These are phyloP conservation scores for Colletotrichum orchidophilum DNA, from an alignment of 2,329 filamentous ascomycete species.

Conservation along the genomic window DNA sequence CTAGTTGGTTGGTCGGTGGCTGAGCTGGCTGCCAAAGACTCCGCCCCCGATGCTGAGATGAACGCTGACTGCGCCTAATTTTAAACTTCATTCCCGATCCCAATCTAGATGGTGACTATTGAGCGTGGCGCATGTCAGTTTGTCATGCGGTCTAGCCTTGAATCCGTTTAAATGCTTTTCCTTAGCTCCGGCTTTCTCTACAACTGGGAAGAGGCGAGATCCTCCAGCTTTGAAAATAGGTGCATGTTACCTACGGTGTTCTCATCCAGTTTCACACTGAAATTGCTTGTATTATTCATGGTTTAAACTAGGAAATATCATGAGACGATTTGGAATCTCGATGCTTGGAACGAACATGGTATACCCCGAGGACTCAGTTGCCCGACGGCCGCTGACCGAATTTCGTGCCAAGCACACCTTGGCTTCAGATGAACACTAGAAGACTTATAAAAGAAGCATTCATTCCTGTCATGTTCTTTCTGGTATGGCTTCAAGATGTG, in stretches of 20 bases:
- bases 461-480: too few relatives aligned
- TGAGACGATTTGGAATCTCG: neutral
- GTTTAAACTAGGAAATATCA: neutral
- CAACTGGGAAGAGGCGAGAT: neutral
- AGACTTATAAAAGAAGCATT: too few relatives aligned
- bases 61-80: neutral
- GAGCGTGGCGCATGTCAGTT: neutral
- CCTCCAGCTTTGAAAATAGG: neutral
- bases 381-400: too few relatives aligned
- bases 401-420: too few relatives aligned
- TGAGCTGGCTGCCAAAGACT: neutral
- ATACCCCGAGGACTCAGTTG: too few relatives aligned
- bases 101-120: neutral
- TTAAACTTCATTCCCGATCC: neutral
- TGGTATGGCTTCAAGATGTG: too few relatives aligned
- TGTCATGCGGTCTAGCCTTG: neutral
- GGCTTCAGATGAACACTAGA: too few relatives aligned
- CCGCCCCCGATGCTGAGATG: neutral
- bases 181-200: neutral
- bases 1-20: neutral
- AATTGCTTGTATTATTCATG: too few relatives aligned
- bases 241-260: neutral
- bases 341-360: neutral
- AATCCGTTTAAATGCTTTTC: neutral
- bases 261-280: neutral